phyloP scores from a whole-genome alignment of 2,329 filamentous ascomycete species.

The Dendrostoma leiphaemia region DNA sequence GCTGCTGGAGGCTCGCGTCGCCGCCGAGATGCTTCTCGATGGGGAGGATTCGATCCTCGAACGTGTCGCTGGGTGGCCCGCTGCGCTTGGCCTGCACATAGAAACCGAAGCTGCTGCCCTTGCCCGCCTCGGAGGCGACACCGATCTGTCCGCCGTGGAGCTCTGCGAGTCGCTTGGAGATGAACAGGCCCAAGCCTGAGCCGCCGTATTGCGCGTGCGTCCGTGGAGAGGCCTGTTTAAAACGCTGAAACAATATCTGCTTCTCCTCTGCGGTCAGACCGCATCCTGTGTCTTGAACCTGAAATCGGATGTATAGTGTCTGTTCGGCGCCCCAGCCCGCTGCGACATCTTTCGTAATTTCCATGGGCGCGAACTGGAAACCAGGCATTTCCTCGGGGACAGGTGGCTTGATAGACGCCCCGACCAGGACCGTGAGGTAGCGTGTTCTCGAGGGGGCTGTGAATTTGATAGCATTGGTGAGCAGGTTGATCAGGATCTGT shows the following conservation, averaged over 20 bases:
- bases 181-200: slow-evolving; percentile 62
- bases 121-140: slow-evolving; percentile 55
- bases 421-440: slow-evolving; percentile 48
- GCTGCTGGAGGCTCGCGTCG: slow-evolving; percentile 13
- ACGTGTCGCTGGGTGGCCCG: slow-evolving; percentile 7
- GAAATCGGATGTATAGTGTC: slow-evolving; percentile 40
- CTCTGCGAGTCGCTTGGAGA: slow-evolving; percentile 61
- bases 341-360: slow-evolving; percentile 21
- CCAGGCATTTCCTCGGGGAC: slow-evolving; percentile 18
- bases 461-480: slow-evolving; percentile 63
- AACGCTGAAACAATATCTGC: slow-evolving; percentile 64
- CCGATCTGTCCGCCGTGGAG: slow-evolving; percentile 65
- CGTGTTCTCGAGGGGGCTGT: slow-evolving; percentile 34
- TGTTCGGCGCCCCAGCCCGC: slow-evolving; percentile 34
- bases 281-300: slow-evolving; percentile 64
- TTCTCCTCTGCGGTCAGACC: slow-evolving; percentile 62
- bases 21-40: slow-evolving; percentile 22
- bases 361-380: slow-evolving; percentile 30
- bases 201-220: slow-evolving; percentile 61
- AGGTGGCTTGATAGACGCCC: slow-evolving; percentile 42
- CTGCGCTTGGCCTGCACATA: slow-evolving; percentile 57
- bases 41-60: slow-evolving; percentile 10
- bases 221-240: slow-evolving; percentile 57
- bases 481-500: slow-evolving; percentile 59
- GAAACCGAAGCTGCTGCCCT: slow-evolving; percentile 62